A percentile compares a stretch with the other conserved stretches of the same genome.
phyloP scores from a whole-genome alignment of 805 yeast genomes.

The Metschnikowia noctiluminum region DNA sequence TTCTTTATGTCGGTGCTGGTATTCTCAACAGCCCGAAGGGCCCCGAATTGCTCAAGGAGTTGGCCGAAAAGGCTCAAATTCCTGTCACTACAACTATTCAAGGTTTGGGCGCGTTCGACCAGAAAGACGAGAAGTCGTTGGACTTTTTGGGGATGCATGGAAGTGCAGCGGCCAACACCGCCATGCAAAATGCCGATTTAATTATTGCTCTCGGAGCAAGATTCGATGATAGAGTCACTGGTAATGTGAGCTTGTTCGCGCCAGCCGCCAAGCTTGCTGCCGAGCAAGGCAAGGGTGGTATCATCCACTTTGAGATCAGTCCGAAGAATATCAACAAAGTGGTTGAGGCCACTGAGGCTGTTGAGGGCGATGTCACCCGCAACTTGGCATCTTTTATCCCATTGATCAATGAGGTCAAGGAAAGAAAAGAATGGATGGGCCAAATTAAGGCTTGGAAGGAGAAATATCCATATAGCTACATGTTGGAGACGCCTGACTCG shows the following conservation, averaged over 20 bases:
- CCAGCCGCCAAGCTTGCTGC: slow-evolving; percentile 93
- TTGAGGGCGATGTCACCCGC: slow-evolving; percentile 91
- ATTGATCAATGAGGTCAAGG: slow-evolving; percentile 56
- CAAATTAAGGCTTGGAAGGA: slow-evolving; percentile 78
- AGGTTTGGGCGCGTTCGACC: slow-evolving; percentile 93
- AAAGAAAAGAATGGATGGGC: slow-evolving; percentile 77
- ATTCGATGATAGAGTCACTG: slow-evolving; percentile 97
- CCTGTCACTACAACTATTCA: slow-evolving; percentile 97
- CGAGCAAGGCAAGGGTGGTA: slow-evolving; percentile 86
- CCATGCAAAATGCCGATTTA: slow-evolving; percentile 90
- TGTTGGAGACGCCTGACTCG: slow-evolving; percentile 74
- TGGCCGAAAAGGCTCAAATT: slow-evolving; percentile 85
- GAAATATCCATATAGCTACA: slow-evolving; percentile 82
- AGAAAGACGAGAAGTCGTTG: slow-evolving; percentile 81
- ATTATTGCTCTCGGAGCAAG: slow-evolving; percentile 95
- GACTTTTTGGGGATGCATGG: slow-evolving; percentile 99
- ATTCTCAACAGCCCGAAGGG: slow-evolving; percentile 76
- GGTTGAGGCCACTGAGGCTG: slow-evolving; percentile 91
- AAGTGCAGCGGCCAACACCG: slow-evolving; percentile 87
- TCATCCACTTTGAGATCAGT: slow-evolving; percentile 90
- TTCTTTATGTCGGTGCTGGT: slow-evolving; percentile 92
- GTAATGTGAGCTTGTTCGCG: slow-evolving; percentile 81
- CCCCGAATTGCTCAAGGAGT: slow-evolving; percentile 71
- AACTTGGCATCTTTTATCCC: slow-evolving; percentile 76
- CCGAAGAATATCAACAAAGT: slow-evolving; percentile 98